Base-by-base conservation (phyloP, 768 basidiomycete species). In the Tulasnella sp. region DNA sequence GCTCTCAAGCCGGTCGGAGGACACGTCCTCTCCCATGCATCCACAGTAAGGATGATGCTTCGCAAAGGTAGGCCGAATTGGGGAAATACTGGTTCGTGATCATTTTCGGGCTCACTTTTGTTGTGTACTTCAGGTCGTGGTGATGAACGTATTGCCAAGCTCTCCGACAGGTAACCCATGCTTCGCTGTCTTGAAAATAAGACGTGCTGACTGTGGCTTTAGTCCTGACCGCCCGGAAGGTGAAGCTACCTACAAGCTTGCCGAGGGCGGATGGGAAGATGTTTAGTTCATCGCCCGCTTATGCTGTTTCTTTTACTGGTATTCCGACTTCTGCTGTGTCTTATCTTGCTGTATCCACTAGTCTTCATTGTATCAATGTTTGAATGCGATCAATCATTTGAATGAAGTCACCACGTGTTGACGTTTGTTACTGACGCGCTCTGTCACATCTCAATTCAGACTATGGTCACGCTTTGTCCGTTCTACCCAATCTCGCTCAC, bases 241-340 rank as follows among this genome's bases (percentile, higher is more conserved):
- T 68, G 89, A 92, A 71, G 89, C 90, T 7, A 88, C 89, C 3
- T 92, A 92, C 72, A 92, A 91, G 69, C 74, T 92, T 27, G 88
- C 91, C 67, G 89, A 91, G 76, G 89, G 89, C 41, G 89, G 89
- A 29, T 92, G 89, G 89, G 78, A 82, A 19, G 89, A 92, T 67
- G 82, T 91, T 61, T 92, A 69, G 81, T 29, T 10, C 11, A 19
- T 38, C 29, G 8, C 11, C 51, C 10, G 23, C 55, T 21, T 17
- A 5, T 52, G 32, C 7, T 30, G 17, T 52, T 19, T 8, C 34
- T 52, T 23, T 52, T 19, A 38, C 34, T 38, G 5, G 34, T 38
- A 15, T 38, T 38, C 34, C 7, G 7, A 15, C 34, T 38, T 38
- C 34, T 5, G 7, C 34, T 38, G 34, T 38, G 5, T 15, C 34